Base-by-base conservation (phyloP, 2,329 filamentous ascomycete species). In the Trichoderma simmonsii region DNA sequence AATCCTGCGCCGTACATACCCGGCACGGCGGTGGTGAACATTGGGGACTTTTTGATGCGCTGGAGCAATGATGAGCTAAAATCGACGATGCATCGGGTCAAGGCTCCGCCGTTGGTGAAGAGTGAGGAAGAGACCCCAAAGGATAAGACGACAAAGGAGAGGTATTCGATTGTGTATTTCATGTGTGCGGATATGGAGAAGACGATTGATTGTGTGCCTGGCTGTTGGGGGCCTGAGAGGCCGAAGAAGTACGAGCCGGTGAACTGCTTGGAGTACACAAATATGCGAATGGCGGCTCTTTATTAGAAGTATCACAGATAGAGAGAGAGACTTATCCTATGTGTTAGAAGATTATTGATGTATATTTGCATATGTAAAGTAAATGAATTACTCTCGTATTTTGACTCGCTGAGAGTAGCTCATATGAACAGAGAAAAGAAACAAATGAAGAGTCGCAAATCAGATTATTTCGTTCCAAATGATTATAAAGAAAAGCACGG, bases 101-200 rank as follows among this genome's bases (percentile, higher is more conserved):
- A 82, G 36, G 86, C 88, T 77, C 79, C 80, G 24, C 72, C 71
- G 8, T 32, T 61, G 56, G 6, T 15, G 18, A 21, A n/a, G 18
- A n/a, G 4, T 2, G 51, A 28, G 36, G 56, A 8, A 9, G 56
- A 69, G 26, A 62, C 80, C 1, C 76, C 77, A 2, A 76, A 82
- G 48, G 62, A 48, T 68, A 81, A 15, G 4, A 84, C 87, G 81
- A 87, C 85, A 3, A 79, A 80, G 36, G 82, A 84, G 24, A 80
- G 88, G 15, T 90, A 88, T 73, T 90, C 88, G 9, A 90, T 90
- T 67, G 87, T 88, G 0, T 90, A 89, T 75, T 90, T 90, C 70
- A 81, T 89, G 36, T 79, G 81, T 6, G 86, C 87, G 0, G 84
- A 88, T 74, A 79, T 82, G 3, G 81, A 85, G 57, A 80, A 83